phyloP scores from a whole-genome alignment of 345 rosid species.

The Euphorbia lathyris region DNA sequence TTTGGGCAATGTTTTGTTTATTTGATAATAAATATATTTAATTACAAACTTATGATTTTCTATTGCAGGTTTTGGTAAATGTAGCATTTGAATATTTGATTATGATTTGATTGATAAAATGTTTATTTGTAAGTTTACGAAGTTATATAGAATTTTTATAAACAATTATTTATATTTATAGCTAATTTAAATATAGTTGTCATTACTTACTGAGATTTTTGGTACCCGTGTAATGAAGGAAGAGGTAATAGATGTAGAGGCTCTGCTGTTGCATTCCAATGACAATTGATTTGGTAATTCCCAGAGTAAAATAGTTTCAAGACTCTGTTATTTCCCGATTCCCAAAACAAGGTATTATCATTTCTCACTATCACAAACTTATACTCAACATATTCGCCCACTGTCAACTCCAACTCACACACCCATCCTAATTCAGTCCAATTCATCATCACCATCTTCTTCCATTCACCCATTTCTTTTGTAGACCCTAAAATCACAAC shows the following conservation, averaged over 20 bases:
- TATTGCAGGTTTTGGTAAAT: no score
- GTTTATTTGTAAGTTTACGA: no score
- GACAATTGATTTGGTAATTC: slow-evolving; percentile 51
- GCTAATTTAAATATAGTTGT: no score
- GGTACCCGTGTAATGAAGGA: no score
- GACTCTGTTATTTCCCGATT: slow-evolving; percentile 66
- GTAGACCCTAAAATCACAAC: slow-evolving; percentile 71
- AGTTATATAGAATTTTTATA: no score
- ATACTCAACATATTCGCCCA: slow-evolving; percentile 54
- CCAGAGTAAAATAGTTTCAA: slow-evolving; percentile 63
- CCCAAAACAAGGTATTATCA: slow-evolving; percentile 66
- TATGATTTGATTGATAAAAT: no score
- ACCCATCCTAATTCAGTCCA: slow-evolving; percentile 93
- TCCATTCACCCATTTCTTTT: slow-evolving; percentile 84
- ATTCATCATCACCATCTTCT: slow-evolving; percentile 61
- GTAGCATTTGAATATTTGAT: no score
- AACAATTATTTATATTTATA: no score
- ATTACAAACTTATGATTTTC: no score
- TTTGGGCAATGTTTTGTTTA: no score
- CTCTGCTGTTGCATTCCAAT: slow-evolving; percentile 67
- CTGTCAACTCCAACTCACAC: slow-evolving; percentile 53
- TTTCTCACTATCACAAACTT: slow-evolving; percentile 54
- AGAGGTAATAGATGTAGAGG: slow-evolving; percentile 48
- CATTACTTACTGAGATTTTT: no score
- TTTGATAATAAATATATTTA: no score